Percentiles rank a stretch among this genome's conserved stretches.
phyloP scores from a whole-genome alignment of 768 basidiomycete species.

The Panellus pusillus region DNA sequence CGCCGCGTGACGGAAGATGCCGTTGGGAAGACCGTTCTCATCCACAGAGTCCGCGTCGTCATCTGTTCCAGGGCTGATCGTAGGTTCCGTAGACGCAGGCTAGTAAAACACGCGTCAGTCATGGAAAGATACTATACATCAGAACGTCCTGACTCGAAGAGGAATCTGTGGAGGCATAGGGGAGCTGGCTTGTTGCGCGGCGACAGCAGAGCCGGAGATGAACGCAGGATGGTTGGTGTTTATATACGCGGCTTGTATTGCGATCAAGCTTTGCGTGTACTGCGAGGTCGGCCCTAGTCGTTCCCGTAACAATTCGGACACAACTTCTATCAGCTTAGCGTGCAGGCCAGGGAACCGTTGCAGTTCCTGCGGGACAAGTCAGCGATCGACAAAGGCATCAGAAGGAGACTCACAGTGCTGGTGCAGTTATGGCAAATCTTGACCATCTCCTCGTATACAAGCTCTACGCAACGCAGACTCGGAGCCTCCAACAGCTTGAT shows the following conservation, averaged over 20 bases:
- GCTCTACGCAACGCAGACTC: conserved; percentile 91
- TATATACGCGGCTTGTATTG: conserved; percentile 98
- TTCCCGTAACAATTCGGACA: conserved; percentile 95
- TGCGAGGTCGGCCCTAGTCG: conserved; percentile 94
- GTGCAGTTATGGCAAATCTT: conserved; percentile 99
- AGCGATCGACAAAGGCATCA: background rate
- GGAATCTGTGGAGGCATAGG: conserved; percentile 45
- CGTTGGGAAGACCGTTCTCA: conserved; percentile 54
- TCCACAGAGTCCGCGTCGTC: conserved; percentile 67
- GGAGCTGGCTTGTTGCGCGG: conserved; percentile 48
- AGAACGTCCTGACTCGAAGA: conserved; percentile 49
- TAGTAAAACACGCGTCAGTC: conserved; percentile 30
- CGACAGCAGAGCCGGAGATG: conserved; percentile 72
- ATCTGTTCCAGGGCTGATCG: conserved; percentile 53
- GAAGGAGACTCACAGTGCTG: conserved; percentile 58
- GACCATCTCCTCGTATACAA: conserved; percentile 98
- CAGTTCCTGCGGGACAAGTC: conserved; percentile 63
- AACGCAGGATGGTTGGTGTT: conserved; percentile 99
- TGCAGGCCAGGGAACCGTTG: conserved; percentile 94
- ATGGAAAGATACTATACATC: conserved; percentile 1
- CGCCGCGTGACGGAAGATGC: conserved; percentile 47
- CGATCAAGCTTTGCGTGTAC: conserved; percentile 94
- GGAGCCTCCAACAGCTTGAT: conserved; percentile 95
- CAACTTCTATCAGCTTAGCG: conserved; percentile 91
- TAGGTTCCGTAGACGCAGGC: conserved; percentile 65